Conservation (phyloP, 2,329 filamentous ascomycete species). For the Aspergillus felis region DNA sequence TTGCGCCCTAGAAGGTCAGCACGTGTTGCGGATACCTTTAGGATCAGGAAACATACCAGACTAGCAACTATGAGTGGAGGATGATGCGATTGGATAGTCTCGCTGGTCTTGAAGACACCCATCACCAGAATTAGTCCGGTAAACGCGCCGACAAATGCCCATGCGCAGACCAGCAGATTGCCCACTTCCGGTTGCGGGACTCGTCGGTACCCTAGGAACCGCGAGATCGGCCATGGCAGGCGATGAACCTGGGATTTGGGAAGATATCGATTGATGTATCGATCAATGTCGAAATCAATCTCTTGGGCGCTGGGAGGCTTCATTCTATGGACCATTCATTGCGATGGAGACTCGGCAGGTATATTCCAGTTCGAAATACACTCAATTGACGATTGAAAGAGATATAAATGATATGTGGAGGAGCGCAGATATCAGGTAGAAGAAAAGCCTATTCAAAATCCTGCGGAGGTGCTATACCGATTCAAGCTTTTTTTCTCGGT, state of each 20-base stretch:
- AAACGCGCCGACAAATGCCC: background rate
- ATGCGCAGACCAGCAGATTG: background rate
- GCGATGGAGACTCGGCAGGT: background rate
- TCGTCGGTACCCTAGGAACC: background rate
- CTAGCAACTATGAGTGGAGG: background rate
- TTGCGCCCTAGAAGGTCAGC: slow-evolving; percentile 22
- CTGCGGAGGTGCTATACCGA: too few relatives aligned
- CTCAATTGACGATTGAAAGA: too few relatives aligned
- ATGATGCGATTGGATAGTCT: background rate
- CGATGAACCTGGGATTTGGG: background rate
- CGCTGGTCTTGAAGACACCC: background rate
- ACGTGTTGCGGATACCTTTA: background rate
- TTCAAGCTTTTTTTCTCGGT: too few relatives aligned
- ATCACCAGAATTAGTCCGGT: background rate
- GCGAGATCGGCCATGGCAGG: background rate
- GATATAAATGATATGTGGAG: too few relatives aligned
- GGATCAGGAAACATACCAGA: background rate
- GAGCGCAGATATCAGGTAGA: too few relatives aligned
- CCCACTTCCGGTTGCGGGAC: background rate
- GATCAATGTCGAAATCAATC: background rate
- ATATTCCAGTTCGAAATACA: too few relatives aligned
- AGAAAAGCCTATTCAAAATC: too few relatives aligned
- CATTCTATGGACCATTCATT: background rate
- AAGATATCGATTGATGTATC: background rate
- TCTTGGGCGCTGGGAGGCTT: background rate